phyloP scores from a whole-genome alignment of 352 stramenopile species.

The Phytophthora hybrid region DNA sequence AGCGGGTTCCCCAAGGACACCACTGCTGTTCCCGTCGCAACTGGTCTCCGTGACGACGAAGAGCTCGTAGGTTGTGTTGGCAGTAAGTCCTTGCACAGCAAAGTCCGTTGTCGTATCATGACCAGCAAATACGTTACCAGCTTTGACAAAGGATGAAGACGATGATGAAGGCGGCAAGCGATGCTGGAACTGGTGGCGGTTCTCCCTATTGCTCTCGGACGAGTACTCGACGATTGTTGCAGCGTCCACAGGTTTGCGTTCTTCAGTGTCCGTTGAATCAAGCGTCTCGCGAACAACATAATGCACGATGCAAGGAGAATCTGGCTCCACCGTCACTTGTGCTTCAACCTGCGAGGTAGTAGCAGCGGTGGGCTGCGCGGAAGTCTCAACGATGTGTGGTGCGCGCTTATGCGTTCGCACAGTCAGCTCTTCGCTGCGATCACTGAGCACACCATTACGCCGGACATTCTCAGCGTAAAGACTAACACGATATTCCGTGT shows the following conservation, averaged over 20 bases:
- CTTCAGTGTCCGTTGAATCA: conserved; percentile 12
- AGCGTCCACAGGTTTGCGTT: conserved; percentile 17
- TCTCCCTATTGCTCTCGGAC: conserved; percentile 6
- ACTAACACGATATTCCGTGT: conserved; percentile 50
- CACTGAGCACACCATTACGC: conserved; percentile 67
- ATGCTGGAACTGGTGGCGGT: conserved; percentile 26
- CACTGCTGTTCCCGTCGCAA: conserved; percentile 45
- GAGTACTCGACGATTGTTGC: conserved; percentile 33
- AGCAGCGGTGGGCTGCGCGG: conserved; percentile 38
- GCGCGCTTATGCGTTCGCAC: conserved; percentile 61
- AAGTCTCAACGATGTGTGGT: conserved; percentile 33
- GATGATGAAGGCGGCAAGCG: conserved; percentile 28
- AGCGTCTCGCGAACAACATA: conserved; percentile 44
- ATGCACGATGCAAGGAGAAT: conserved; percentile 53
- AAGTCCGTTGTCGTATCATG: conserved; percentile 30
- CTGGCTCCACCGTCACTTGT: conserved; percentile 26
- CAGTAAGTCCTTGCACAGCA: conserved; percentile 32
- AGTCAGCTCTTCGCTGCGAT: conserved; percentile 6
- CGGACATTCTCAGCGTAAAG: conserved; percentile 65
- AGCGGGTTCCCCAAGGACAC: conserved; percentile 53
- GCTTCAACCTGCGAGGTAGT: conserved; percentile 46
- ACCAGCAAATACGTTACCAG: conserved; percentile 18
- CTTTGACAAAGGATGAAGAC: conserved; percentile 23
- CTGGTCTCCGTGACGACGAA: conserved; percentile 61
- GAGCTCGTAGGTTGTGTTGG: conserved; percentile 69